These are phyloP conservation scores for Pestalotiopsis sp. DNA, from an alignment of 2,329 filamentous ascomycete species.

Conservation along the genomic window DNA sequence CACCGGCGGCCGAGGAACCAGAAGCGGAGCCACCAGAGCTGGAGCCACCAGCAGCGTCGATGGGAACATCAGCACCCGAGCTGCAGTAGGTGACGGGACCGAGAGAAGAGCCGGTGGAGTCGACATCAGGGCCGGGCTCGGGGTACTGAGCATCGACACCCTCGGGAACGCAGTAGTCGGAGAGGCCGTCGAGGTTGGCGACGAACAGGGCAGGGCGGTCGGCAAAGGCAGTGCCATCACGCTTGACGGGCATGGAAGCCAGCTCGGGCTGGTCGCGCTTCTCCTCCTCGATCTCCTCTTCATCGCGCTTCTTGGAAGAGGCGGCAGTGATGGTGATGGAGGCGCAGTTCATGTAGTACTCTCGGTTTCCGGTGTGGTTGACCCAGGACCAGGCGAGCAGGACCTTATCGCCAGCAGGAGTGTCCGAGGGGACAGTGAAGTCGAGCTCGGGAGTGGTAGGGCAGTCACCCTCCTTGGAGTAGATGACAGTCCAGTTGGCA, in stretches of 20 bases:
- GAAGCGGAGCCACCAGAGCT: conserved; percentile 29
- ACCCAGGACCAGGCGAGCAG: conserved; percentile 79
- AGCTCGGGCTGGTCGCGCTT: conserved; percentile 23
- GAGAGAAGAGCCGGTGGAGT: conserved; percentile 36
- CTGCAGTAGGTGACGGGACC: conserved; percentile 28
- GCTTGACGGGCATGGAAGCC: conserved; percentile 30
- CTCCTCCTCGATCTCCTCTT: conserved; percentile 24
- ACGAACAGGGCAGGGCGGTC: conserved; percentile 69
- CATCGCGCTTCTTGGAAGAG: conserved; percentile 30
- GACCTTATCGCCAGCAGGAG: conserved; percentile 58
- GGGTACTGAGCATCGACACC: conserved; percentile 66
- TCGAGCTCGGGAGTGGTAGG: conserved; percentile 56
- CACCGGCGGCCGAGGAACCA: conserved; percentile 21
- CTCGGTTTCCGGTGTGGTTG: conserved; percentile 75
- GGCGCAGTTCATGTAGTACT: conserved; percentile 89
- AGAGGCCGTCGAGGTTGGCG: conserved; percentile 64
- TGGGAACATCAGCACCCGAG: conserved; percentile 29
- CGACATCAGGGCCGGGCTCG: conserved; percentile 61
- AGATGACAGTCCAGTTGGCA: conserved; percentile 65
- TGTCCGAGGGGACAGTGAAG: conserved; percentile 68
- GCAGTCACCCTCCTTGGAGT: conserved; percentile 35
- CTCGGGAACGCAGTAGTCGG: conserved; percentile 60
- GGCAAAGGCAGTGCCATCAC: conserved; percentile 44
- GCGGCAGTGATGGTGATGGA: conserved; percentile 68
- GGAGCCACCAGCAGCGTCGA: conserved; percentile 31